Percentiles rank a stretch among this genome's conserved stretches.
Conservation (phyloP, 768 basidiomycete species). For the Clathrus columnatus region DNA sequence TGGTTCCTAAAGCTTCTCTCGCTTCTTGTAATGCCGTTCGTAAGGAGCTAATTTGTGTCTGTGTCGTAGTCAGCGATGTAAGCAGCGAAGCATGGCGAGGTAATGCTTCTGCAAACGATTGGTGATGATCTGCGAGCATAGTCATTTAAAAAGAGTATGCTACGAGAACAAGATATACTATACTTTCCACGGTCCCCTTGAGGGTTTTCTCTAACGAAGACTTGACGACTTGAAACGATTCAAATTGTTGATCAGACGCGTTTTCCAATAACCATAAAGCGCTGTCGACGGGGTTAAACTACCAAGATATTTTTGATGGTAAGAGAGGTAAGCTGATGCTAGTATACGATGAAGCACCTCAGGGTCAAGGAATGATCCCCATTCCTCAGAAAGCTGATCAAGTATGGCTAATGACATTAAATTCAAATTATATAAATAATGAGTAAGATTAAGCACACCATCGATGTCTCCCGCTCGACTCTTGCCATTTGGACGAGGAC, state of each 20-base stretch:
- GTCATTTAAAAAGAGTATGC: slow-evolving; percentile 9
- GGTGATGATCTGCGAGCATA: slow-evolving; percentile 67
- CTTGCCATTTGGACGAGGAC: slow-evolving; percentile 42
- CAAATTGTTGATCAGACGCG: slow-evolving; percentile 61
- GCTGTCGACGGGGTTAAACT: slow-evolving; percentile 93
- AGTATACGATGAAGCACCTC: slow-evolving; percentile 43
- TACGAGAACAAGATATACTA: slow-evolving; percentile 22
- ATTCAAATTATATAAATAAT: neutral
- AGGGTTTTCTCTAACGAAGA: slow-evolving; percentile 68
- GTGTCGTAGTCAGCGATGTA: slow-evolving; percentile 60
- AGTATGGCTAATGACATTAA: slow-evolving; percentile 50
- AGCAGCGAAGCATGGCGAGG: slow-evolving; percentile 82
- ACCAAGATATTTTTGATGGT: slow-evolving; percentile 8
- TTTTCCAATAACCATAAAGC: slow-evolving; percentile 84
- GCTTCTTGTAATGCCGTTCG: slow-evolving; percentile 66
- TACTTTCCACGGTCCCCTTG: slow-evolving; percentile 83
- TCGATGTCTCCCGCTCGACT: slow-evolving; percentile 76
- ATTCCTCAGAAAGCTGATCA: slow-evolving; percentile 79
- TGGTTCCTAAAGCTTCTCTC: slow-evolving; percentile 70
- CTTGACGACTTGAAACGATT: slow-evolving; percentile 71
- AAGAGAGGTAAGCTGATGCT: neutral
- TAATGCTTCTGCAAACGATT: slow-evolving; percentile 89
- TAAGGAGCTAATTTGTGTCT: slow-evolving; percentile 64
- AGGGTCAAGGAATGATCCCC: slow-evolving; percentile 79
- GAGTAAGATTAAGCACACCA: slow-evolving; percentile 36